These are phyloP conservation scores for Trichoderma oligosporum DNA, from an alignment of 2,329 filamentous ascomycete species.

Conservation along the genomic window DNA sequence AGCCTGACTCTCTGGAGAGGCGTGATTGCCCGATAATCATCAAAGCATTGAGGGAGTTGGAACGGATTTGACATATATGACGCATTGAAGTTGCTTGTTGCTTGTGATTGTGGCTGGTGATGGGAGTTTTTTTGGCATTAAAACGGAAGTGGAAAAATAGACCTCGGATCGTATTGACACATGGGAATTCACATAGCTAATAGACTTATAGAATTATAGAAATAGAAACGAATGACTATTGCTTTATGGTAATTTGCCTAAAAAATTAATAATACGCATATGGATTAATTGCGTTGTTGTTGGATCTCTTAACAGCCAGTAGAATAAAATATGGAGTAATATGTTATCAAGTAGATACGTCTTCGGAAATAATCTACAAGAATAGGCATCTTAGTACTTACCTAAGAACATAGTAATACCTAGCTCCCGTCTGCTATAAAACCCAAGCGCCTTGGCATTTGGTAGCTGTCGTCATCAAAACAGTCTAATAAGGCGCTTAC, in stretches of 20 bases:
- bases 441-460: constrained; percentile 12
- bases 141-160: not conserved
- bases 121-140: constrained; percentile 7
- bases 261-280: no score
- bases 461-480: constrained; percentile 13
- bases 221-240: not conserved
- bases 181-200: not conserved
- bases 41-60: not conserved
- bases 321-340: no score
- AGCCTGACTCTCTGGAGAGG: not conserved
- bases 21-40: not conserved
- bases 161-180: not conserved
- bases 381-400: not conserved
- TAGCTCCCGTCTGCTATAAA: no score
- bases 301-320: no score
- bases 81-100: not conserved
- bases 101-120: not conserved
- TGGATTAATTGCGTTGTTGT: no score
- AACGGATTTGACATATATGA: not conserved
- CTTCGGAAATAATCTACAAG: no score
- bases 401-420: no score
- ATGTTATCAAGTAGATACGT: no score
- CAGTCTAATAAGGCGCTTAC: not conserved
- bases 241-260: not conserved
- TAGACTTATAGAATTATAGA: not conserved